Conservation (phyloP, 768 basidiomycete species). For the Mycena latifolia region DNA sequence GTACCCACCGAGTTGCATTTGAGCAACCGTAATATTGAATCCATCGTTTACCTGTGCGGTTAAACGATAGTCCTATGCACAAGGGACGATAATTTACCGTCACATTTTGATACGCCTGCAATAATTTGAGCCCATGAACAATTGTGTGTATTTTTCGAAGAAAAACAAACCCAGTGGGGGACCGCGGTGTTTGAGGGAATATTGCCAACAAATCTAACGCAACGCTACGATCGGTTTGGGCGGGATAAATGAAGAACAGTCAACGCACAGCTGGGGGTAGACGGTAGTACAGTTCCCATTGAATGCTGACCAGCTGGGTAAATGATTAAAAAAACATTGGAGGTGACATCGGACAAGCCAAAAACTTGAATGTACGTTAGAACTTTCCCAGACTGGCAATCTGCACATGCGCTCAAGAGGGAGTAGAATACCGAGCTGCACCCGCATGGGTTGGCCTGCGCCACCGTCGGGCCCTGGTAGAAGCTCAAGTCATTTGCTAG, state of each 20-base stretch:
- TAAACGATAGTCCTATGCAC: too few relatives aligned
- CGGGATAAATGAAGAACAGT: neutral
- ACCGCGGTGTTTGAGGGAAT: conserved; percentile 59
- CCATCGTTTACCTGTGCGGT: conserved; percentile 29
- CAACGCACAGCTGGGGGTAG: conserved; percentile 49
- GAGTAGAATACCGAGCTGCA: conserved; percentile 68
- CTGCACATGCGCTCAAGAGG: conserved; percentile 63
- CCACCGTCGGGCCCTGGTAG: conserved; percentile 53
- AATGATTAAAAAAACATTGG: neutral
- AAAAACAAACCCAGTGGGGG: conserved; percentile 49
- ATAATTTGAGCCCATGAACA: neutral
- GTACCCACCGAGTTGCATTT: conserved; percentile 40
- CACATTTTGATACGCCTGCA: conserved; percentile 59
- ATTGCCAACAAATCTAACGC: conserved; percentile 46
- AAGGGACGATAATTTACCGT: conserved; percentile 42
- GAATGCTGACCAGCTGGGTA: conserved; percentile 62
- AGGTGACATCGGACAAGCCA: conserved; percentile 4
- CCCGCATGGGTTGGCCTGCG: conserved; percentile 54
- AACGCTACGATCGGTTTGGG: conserved; percentile 27
- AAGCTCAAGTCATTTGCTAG: conserved; percentile 44
- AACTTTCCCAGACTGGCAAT: conserved; percentile 56
- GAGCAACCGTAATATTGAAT: conserved; percentile 50
- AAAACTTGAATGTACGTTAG: conserved; percentile 44
- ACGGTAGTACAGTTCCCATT: conserved; percentile 58
- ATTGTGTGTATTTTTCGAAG: neutral